Evolutionary conservation across 345 rosid species (phyloP).

Genomic region (Camelina neglecta): DNA sequence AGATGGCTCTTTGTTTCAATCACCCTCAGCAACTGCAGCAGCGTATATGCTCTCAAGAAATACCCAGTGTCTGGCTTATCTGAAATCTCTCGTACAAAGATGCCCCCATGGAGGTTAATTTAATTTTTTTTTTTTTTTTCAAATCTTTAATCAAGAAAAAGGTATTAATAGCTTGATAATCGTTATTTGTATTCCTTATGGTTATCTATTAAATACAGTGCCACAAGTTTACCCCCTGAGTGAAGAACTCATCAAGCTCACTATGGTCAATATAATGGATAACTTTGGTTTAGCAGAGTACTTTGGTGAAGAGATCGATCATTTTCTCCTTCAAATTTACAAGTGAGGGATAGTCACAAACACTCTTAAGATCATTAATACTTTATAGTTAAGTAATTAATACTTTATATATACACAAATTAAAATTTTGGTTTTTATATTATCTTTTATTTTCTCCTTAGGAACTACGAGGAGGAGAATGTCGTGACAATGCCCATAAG

Average conservation of each 20-base stretch:
- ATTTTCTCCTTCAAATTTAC: constrained; percentile 47
- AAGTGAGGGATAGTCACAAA: constrained; percentile 34
- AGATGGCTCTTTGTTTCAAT: constrained; percentile 62
- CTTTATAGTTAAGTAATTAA: background rate
- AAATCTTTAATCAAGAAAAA: background rate
- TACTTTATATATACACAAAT: background rate
- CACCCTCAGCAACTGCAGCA: constrained; percentile 71
- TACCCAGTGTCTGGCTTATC: constrained; percentile 45
- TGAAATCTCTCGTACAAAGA: constrained; percentile 48
- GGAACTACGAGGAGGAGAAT: constrained; percentile 45
- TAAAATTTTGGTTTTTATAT: background rate
- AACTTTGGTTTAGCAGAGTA: constrained; percentile 58
- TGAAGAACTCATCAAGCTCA: constrained; percentile 57
- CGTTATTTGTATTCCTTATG: background rate
- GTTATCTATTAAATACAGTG: constrained; percentile 41
- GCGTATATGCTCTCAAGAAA: constrained; percentile 60
- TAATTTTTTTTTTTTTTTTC: background rate
- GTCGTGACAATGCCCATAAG: background rate
- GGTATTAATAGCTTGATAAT: background rate
- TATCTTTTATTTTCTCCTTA: background rate
- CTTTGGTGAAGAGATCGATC: constrained; percentile 52
- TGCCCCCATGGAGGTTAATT: constrained; percentile 52
- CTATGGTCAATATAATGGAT: constrained; percentile 52
- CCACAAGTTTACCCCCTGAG: constrained; percentile 52
- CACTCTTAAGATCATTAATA: background rate